Base-by-base conservation (phyloP, 257 asterid species). In the Henckelia pumila region DNA sequence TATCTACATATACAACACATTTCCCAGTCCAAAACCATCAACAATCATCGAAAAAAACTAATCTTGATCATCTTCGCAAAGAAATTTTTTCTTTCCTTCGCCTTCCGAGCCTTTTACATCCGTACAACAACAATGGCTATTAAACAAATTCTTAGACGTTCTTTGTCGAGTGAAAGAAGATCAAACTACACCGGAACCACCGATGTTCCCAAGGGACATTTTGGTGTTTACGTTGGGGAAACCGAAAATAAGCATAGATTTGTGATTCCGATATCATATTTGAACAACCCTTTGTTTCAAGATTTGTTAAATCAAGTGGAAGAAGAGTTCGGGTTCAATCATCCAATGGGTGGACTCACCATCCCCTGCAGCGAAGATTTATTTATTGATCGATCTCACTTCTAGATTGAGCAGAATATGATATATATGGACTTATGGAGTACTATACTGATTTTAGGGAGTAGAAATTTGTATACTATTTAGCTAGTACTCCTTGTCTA, bases 341-440 rank as follows among this genome's bases (percentile, higher is more conserved):
- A 79, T 71, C 80, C 79, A 1, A 79, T 62, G 72, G 84, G 81
- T 0, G 80, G 80, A 35, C 74, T 79, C 32, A 77, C 73, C 16
- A 59, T 79, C 33, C 82, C 84, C 4, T 79, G 82, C 61, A 33
- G 63, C 7, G 69, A 53, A 64, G 74, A 64, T 20, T 11, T 58
- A 11, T 82, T 79, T 47, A 47, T 72, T 26, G 9, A 44, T 25
- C 10, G 9, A 44, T 25, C 10, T 78, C 50, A 65, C 74, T 10
- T 71, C 80, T 50, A 73, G 33, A 5, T 70, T 78, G 63, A 17
- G 8, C 62, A 26, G 30, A 73, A 49, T 16, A 17, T 33, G 61
- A 52, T 14, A 59, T n/a, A 28, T 22, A 19, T 20, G 20, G 10
- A 20, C 23, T 20, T 22, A 19, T 20, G 20, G 10, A 20, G 57